Conservation (phyloP, 2,329 filamentous ascomycete genomes). For the Penicillium sp. region DNA sequence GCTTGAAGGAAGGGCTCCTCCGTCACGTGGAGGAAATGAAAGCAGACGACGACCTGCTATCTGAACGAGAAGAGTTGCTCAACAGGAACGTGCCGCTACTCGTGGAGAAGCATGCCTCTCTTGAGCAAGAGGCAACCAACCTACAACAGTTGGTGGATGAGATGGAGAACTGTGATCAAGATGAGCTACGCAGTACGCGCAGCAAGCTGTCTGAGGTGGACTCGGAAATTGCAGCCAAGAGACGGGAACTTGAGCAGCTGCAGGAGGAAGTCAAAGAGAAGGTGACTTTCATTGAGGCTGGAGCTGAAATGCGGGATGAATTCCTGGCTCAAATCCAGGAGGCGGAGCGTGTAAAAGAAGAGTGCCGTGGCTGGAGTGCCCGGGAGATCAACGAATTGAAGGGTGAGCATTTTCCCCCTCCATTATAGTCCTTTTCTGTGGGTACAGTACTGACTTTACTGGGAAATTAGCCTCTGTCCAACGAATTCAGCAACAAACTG, state of each 20-base stretch:
- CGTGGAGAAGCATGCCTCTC: conserved; percentile 55
- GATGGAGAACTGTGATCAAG: conserved; percentile 64
- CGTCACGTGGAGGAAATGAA: conserved; percentile 75
- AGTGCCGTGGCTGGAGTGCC: conserved; percentile 84
- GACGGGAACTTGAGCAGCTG: conserved; percentile 63
- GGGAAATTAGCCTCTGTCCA: conserved; percentile 35
- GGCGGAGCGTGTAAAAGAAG: conserved; percentile 78
- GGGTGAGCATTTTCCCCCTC: conserved; percentile 49
- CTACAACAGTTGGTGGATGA: conserved; percentile 69
- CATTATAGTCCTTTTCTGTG: not conserved
- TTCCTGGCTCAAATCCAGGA: conserved; percentile 73
- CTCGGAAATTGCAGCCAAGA: conserved; percentile 67
- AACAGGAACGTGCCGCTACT: conserved; percentile 65
- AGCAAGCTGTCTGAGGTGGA: conserved; percentile 64
- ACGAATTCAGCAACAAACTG: conserved; percentile 39
- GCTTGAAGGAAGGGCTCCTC: conserved; percentile 75
- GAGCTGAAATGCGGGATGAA: conserved; percentile 64
- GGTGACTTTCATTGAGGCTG: conserved; percentile 60
- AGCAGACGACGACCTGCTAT: conserved; percentile 64
- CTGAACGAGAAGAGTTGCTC: conserved; percentile 66
- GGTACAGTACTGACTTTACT: conserved; percentile 6
- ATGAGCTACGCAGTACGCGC: conserved; percentile 72
- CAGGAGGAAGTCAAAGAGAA: conserved; percentile 66
- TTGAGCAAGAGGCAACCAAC: conserved; percentile 63
- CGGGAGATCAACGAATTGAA: conserved; percentile 77